Base-by-base conservation (phyloP, 768 basidiomycete species). In the Pisolithus albus region DNA sequence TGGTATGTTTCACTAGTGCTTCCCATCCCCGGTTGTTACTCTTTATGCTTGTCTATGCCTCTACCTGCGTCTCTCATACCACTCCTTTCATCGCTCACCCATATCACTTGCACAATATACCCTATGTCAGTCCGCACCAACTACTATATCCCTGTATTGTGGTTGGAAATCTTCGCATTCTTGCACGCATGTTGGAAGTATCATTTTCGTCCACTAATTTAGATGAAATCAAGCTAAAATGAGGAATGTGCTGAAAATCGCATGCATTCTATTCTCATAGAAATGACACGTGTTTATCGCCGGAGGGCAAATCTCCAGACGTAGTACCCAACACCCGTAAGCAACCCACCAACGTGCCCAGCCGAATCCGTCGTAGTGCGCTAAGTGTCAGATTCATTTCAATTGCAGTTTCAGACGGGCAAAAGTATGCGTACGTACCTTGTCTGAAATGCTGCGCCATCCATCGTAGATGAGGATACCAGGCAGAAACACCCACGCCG, bases 401-500 rank as follows among this genome's bases (percentile, higher is more conserved):
- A 8, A 46, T 18, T 5, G 41, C 21, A 43, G 24, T 13, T 39
- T 19, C 24, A 5, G 30, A 6, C 18, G 7, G 26, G 24, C 34
- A 0, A 21, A 37, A 30, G 44, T 48, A 26, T 32, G 59, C 72
- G 51, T 39, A 72, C 71, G 51, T 39, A 72, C 71, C 61, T 58
- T 52, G 52, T 74, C 67, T 23, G 60, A 56, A 26, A 73, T 50
- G 52, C 63, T 70, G 37, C 67, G 66, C 59, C 65, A 68, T 26
- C 59, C 65, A 32, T 70, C 68, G 47, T 63, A 68, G n/a, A 67
- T 48, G 2, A 68, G 67, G 42, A 92, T 65, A 5, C 84, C 88
- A 0, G 78, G 67, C 0, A 90, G 84, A 45, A 78, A 78, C 3
- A 77, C 72, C 86, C 87, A 92, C 0, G 88, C 88, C 0, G 90